Base-by-base conservation (phyloP, 805 yeast species). In the Brettanomyces sp. region DNA sequence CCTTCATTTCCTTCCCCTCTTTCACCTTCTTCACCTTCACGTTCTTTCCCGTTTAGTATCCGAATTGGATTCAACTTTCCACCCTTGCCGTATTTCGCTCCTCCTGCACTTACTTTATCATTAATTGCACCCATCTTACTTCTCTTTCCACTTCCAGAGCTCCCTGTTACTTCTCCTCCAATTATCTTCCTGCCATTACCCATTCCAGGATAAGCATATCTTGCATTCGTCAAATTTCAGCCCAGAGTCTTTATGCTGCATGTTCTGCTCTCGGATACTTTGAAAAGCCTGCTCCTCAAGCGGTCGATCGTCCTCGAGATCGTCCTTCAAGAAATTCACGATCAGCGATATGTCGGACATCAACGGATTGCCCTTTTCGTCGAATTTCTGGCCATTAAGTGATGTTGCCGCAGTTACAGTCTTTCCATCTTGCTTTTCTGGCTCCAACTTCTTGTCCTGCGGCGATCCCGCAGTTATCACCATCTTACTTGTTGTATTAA, bases 301-400 rank as follows among this genome's bases (percentile, higher is more conserved):
- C 23, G 77, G 68, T 51, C 79, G 67, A 4, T 80, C 73, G 56
- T 83, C 88, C 42, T 72, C 74, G 14, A 84, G 65, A 58, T 84
- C 93, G 60, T 84, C 91, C 43, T 72, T 75, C 56, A 84, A 53
- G 52, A 84, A 84, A 49, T 74, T 77, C 4, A 75, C 65, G 41
- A 84, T 69, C 52, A 76, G 63, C 1, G 82, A 71, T 23, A 84
- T 77, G 53, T 76, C 77, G 40, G 76, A 73, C 60, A 66, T 63
- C 23, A 64, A 52, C 14, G 55, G 50, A 37, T 55, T 58, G 1
- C 61, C 62, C 39, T 52, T 55, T 18, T 57, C 60, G 37, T 55
- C 62, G 36, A 39, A 50, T 42, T 54, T 50, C 18, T 35, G 42
- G 3, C 46, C 49, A 46, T 44, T 50, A 39, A 28, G 33, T 14